Conservation (phyloP, 495 filamentous ascomycete genomes). For the Cairneyella variabilis region DNA sequence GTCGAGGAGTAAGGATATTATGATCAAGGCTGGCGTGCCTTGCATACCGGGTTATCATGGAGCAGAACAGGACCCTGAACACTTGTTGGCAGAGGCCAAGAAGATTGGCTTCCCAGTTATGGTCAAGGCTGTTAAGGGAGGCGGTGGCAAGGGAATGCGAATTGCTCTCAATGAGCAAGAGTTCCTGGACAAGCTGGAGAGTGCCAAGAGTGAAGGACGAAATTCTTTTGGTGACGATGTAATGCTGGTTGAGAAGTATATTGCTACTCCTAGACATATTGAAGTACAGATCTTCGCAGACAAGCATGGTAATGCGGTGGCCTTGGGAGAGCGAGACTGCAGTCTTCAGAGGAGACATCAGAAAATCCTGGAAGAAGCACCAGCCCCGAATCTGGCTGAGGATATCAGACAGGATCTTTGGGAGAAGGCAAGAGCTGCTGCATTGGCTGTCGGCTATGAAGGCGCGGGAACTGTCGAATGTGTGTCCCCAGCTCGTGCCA, state of each 20-base stretch:
- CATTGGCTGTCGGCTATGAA: slow-evolving; percentile 88
- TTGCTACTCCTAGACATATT: slow-evolving; percentile 89
- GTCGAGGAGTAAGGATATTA: slow-evolving; percentile 86
- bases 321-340: slow-evolving; percentile 82
- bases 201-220: slow-evolving; percentile 83
- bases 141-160: slow-evolving; percentile 99
- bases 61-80: slow-evolving; percentile 67
- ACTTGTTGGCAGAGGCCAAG: slow-evolving; percentile 68
- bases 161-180: slow-evolving; percentile 72
- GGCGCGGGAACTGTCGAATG: slow-evolving; percentile 95
- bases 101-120: slow-evolving; percentile 89
- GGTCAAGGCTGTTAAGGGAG: slow-evolving; percentile 94
- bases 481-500: slow-evolving; percentile 14
- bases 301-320: slow-evolving; percentile 77
- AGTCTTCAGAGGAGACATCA: slow-evolving; percentile 88
- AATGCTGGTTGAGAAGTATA: slow-evolving; percentile 97
- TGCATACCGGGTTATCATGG: slow-evolving; percentile 98
- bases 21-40: slow-evolving; percentile 87
- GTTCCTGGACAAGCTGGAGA: slow-evolving; percentile 76
- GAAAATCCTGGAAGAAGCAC: slow-evolving; percentile 96
- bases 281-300: slow-evolving; percentile 98
- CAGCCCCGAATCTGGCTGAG: slow-evolving; percentile 81
- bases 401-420: slow-evolving; percentile 81
- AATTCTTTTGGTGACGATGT: slow-evolving; percentile 94
- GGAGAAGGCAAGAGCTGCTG: slow-evolving; percentile 88